Percentiles rank a stretch among this genome's conserved stretches.
phyloP scores from a whole-genome alignment of 1,284 basidiomycete genomes.

The Grifola frondosa region DNA sequence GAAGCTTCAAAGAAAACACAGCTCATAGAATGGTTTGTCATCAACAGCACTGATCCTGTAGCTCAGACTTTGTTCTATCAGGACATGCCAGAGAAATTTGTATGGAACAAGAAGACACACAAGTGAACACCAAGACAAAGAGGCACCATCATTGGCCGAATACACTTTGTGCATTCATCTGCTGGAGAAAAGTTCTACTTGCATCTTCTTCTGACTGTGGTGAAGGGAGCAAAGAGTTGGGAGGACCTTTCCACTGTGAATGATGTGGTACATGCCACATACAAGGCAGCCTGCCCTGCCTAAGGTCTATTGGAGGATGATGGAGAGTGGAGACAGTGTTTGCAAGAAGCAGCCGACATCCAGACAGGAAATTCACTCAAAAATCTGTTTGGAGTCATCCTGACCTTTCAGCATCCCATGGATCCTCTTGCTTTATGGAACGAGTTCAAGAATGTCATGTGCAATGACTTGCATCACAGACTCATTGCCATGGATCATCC shows the following conservation, averaged over 20 bases:
- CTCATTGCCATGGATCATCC: conserved; percentile 14
- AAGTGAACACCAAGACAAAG: conserved; percentile 10
- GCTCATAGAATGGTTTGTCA: neutral
- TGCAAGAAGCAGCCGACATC: conserved; percentile 40
- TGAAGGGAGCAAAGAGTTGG: conserved; percentile 32
- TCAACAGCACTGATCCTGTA: neutral
- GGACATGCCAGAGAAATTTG: conserved; percentile 22
- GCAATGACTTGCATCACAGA: conserved; percentile 36
- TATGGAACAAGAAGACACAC: conserved; percentile 10
- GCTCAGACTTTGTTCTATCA: conserved; percentile 15
- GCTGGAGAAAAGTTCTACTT: conserved; percentile 36
- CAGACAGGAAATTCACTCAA: conserved; percentile 37
- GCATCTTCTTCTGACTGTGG: conserved; percentile 31
- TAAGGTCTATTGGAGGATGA: conserved; percentile 44
- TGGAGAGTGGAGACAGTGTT: conserved; percentile 39
- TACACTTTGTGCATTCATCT: conserved; percentile 28
- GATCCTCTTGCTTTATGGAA: conserved; percentile 38
- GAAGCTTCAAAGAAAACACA: neutral
- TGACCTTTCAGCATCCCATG: conserved; percentile 32
- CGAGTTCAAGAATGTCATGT: conserved; percentile 34
- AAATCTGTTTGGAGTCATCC: conserved; percentile 40
- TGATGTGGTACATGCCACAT: conserved; percentile 15
- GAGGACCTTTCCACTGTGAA: conserved; percentile 25
- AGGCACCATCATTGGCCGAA: conserved; percentile 30
- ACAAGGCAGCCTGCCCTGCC: conserved; percentile 38